Percentiles rank a stretch among this genome's conserved stretches.
Conservation (phyloP, 306 rosid genomes). For the Pterocarpus santalinus region DNA sequence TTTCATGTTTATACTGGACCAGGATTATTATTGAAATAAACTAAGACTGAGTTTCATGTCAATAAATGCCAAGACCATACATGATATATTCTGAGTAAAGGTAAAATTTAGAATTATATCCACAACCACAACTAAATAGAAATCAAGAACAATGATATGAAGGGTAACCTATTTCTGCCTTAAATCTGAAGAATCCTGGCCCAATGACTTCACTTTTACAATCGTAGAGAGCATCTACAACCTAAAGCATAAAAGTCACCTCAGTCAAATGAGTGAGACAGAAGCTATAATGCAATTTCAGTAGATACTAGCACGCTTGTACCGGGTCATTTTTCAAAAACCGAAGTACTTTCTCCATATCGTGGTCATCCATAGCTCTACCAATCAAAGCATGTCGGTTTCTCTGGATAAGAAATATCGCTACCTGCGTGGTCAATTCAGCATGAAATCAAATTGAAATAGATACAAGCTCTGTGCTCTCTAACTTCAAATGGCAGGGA, state of each 20-base stretch:
- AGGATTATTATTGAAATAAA: slow-evolving; percentile 16
- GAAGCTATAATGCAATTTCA: not conserved
- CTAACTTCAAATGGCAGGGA: slow-evolving; percentile 15
- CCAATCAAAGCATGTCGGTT: slow-evolving; percentile 98
- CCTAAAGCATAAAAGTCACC: slow-evolving; percentile 62
- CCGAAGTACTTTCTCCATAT: slow-evolving; percentile 90
- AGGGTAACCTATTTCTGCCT: slow-evolving; percentile 92
- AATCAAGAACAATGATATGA: slow-evolving; percentile 41
- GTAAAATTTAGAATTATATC: slow-evolving; percentile 32
- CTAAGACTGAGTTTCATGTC: not conserved
- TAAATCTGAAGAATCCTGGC: slow-evolving; percentile 96
- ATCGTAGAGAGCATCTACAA: slow-evolving; percentile 92
- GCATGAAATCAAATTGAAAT: slow-evolving; percentile 27
- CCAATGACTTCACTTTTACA: slow-evolving; percentile 99
- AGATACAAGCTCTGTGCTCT: slow-evolving; percentile 26
- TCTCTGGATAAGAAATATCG: slow-evolving; percentile 97
- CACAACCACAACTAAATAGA: slow-evolving; percentile 10
- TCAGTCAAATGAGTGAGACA: slow-evolving; percentile 45
- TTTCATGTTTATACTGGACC: slow-evolving; percentile 4
- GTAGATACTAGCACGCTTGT: slow-evolving; percentile 43
- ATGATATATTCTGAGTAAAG: slow-evolving; percentile 17
- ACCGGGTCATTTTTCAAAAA: slow-evolving; percentile 95
- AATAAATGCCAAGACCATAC: slow-evolving; percentile 7
- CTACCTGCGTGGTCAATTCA: slow-evolving; percentile 74
- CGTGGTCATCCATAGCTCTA: slow-evolving; percentile 97